A percentile compares a stretch with the other conserved stretches of the same genome.
These are phyloP conservation scores for Rhinocladiella mackenziei DNA, from an alignment of 2,329 filamentous ascomycete species.

Conservation along the genomic window DNA sequence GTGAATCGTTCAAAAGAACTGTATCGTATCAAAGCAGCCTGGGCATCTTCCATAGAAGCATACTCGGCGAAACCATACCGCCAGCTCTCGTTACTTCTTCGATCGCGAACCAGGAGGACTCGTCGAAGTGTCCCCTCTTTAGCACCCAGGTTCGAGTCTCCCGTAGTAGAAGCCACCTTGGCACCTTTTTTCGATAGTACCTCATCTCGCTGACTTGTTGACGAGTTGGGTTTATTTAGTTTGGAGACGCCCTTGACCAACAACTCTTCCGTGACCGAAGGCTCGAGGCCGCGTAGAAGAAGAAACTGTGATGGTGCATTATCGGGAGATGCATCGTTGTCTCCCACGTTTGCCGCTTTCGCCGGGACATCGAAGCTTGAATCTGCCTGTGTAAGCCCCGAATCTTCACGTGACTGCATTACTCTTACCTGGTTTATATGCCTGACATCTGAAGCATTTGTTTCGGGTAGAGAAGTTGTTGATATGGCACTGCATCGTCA, in stretches of 20 bases:
- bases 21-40: conserved; percentile 68
- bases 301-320: conserved; percentile 69
- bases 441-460: conserved; percentile 58
- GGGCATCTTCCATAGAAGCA: conserved; percentile 68
- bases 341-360: conserved; percentile 50
- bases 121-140: conserved; percentile 69
- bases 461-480: conserved; percentile 55
- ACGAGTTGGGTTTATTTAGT: conserved; percentile 57
- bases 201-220: conserved; percentile 41
- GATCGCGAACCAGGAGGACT: conserved; percentile 71
- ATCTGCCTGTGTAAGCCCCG: conserved; percentile 15
- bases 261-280: conserved; percentile 66
- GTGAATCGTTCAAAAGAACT: conserved; percentile 70
- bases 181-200: conserved; percentile 35
- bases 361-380: conserved; percentile 13
- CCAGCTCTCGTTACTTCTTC: conserved; percentile 67
- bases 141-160: conserved; percentile 63
- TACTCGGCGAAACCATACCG: conserved; percentile 84
- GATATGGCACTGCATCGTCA: conserved; percentile 47
- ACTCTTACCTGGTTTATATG: conserved; percentile 49
- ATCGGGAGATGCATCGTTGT: conserved; percentile 53
- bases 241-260: conserved; percentile 70
- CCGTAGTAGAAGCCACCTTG: conserved; percentile 54
- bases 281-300: conserved; percentile 66
- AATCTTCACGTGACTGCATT: no score